Base-by-base conservation (phyloP, 2,329 filamentous ascomycete genomes). In the Xylaria sp. region DNA sequence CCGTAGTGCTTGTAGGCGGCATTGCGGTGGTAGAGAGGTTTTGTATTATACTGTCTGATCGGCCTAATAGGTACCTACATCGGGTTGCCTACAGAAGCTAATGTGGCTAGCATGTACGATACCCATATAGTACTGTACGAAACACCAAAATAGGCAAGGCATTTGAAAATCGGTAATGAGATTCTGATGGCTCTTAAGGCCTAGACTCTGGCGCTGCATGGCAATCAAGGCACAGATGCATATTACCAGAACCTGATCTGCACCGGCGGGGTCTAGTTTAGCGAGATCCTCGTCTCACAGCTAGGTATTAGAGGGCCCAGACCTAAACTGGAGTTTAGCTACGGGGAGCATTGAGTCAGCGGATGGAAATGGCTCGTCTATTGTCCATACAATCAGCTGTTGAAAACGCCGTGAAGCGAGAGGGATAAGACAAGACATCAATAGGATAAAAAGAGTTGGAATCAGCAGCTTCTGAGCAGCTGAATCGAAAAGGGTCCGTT, bases 131-230 rank as follows among this genome's bases (percentile, higher is more conserved):
- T 47, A 17, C 42, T 47, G 42, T 47, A 47, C 67, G 48, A 65
- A 66, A 69, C 61, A 56, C 71, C 71, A 69, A 69, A 75, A 73
- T 63, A 70, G 73, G 71, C 70, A 73, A 72, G 69, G 66, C 65
- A 56, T 56, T 58, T 42, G 50, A 57, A 67, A 56, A 57, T 64
- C 61, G 56, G 57, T 39, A 36, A 47, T 45, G 21, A 42, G 55
- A 69, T 61, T 61, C 67, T 64, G 57, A 48, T 5, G 53, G 51
- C 42, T 50, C n/a, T 57, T 34, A 12, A 48, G 66, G 55, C 45
- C 68, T 69, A 68, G 68, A 69, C 59, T 68, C 36, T 30, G 55
- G 32, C 27, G 50, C 65, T 60, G 68, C 65, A 68, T 61, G 65
- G 66, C 58, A 68, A 65, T 50, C 65, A 69, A 61, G 68, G 62